Evolutionary conservation across 163 green algal genomes (phyloP).

Genomic region (Chlorella variabilis): DNA sequence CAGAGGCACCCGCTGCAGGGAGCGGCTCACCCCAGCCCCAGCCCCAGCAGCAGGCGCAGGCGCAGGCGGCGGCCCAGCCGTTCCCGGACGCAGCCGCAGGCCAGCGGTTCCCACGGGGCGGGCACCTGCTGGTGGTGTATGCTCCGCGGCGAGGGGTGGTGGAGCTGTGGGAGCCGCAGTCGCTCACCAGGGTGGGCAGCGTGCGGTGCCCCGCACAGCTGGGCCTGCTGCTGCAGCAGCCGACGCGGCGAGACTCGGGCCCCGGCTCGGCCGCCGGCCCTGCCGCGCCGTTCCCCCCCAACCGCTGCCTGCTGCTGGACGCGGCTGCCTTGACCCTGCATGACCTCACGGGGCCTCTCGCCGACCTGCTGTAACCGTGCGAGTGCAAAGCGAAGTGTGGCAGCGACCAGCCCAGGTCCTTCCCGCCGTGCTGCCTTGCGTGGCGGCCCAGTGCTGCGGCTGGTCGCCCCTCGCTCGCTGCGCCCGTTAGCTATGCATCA

Average conservation of each 20-base stretch:
- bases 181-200: background rate
- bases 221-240: slow-evolving; percentile 35
- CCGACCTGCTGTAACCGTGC: background rate
- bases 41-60: background rate
- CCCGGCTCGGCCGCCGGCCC: background rate
- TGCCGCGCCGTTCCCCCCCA: background rate
- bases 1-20: no score
- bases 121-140: slow-evolving; percentile 29
- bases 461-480: no score
- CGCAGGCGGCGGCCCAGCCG: background rate
- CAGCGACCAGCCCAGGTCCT: no score
- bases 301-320: slow-evolving; percentile 25
- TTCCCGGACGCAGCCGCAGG: background rate
- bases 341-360: slow-evolving; percentile 2
- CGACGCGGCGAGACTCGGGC: background rate
- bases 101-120: no score
- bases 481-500: no score
- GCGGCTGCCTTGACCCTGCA: background rate
- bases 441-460: no score
- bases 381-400: no score
- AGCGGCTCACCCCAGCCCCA: background rate
- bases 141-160: slow-evolving; percentile 29
- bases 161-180: slow-evolving; percentile 43
- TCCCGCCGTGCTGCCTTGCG: no score
- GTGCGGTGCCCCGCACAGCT: background rate